Evolutionary conservation across 2,329 filamentous ascomycete species (phyloP).

Genomic region (Sporothrix sp.): DNA sequence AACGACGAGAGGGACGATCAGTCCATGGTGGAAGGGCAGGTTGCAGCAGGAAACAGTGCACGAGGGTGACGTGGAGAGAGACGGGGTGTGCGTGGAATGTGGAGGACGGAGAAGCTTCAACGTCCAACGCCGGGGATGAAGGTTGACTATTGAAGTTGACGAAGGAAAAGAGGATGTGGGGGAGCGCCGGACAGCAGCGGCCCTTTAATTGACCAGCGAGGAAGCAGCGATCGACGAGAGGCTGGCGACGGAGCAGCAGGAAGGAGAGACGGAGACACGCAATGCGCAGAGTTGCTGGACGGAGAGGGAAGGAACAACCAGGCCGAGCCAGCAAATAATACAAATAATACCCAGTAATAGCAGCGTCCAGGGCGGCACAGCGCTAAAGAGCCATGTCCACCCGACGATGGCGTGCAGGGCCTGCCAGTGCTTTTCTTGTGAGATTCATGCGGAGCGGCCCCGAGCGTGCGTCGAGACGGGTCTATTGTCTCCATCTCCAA

Average conservation of each 20-base stretch:
- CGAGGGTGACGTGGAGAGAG: background rate
- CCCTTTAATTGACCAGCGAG: background rate
- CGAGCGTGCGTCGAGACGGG: no score
- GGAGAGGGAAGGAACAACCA: background rate
- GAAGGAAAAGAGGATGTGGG: background rate
- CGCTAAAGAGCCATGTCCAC: no score
- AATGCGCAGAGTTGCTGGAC: background rate
- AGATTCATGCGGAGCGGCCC: no score
- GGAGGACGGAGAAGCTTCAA: background rate
- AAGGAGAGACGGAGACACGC: background rate
- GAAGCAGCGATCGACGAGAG: background rate
- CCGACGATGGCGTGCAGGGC: no score
- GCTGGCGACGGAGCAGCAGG: background rate
- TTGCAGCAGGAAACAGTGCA: background rate
- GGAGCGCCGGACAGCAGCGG: background rate
- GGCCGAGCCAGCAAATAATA: background rate
- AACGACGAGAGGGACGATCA: conserved; percentile 4
- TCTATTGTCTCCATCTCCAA: no score
- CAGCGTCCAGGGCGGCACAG: no score
- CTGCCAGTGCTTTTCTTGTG: no score
- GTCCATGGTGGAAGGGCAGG: background rate
- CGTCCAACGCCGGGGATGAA: background rate
- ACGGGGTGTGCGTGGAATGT: background rate
- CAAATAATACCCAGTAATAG: no score
- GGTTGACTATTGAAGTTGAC: background rate